phyloP scores from a whole-genome alignment of 768 basidiomycete species.

The Termitomyces eurrhizus region DNA sequence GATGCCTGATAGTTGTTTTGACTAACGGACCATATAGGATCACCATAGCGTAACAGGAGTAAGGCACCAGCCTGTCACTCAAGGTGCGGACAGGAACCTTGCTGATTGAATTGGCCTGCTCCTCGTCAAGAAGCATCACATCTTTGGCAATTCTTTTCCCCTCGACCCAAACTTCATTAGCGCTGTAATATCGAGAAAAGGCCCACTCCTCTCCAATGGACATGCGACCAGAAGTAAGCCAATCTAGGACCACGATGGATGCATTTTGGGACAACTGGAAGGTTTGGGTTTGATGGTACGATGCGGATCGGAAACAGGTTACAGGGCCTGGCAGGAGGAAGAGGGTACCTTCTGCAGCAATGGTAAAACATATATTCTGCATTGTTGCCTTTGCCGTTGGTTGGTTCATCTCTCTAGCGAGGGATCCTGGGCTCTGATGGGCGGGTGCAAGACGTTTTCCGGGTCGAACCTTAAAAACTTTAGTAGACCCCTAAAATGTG shows the following conservation, averaged over 20 bases:
- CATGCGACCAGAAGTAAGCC: conserved; percentile 87
- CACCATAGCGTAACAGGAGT: conserved; percentile 87
- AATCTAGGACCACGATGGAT: conserved; percentile 79
- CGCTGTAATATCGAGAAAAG: conserved; percentile 79
- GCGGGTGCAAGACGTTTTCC: conserved; percentile 54
- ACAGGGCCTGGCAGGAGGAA: conserved; percentile 91
- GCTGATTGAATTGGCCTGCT: conserved; percentile 15
- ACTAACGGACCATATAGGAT: conserved; percentile 73
- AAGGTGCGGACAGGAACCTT: conserved; percentile 43
- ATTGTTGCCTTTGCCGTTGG: conserved; percentile 34
- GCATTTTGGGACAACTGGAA: conserved; percentile 61
- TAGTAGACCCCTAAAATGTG: conserved; percentile 74
- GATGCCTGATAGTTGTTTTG: conserved; percentile 38
- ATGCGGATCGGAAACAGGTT: conserved; percentile 83
- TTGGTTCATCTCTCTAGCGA: background rate
- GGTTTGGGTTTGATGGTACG: conserved; percentile 80
- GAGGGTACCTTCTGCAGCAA: conserved; percentile 53
- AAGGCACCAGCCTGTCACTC: conserved; percentile 64
- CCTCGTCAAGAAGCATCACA: conserved; percentile 68
- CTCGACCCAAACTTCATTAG: conserved; percentile 76
- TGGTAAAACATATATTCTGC: conserved; percentile 57
- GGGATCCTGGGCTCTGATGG: conserved; percentile 3
- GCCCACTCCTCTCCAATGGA: conserved; percentile 86
- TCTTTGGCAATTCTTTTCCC: conserved; percentile 71
- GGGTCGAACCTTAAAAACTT: conserved; percentile 82